Evolutionary conservation across 139 green algal species (phyloP).

Genomic region (Ulvella scutata): DNA sequence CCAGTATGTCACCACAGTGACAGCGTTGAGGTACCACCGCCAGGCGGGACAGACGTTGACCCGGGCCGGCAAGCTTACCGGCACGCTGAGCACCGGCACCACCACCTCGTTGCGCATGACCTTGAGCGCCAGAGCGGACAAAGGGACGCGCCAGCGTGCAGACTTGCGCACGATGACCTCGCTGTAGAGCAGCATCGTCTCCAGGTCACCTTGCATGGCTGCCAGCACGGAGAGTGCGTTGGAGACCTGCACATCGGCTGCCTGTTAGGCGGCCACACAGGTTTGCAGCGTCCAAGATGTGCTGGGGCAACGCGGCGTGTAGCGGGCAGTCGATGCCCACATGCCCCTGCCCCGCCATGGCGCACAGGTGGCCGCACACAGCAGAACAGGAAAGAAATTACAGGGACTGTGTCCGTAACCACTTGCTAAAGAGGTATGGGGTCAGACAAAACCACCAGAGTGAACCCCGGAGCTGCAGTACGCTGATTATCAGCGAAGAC

Average conservation of each 20-base stretch:
- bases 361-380: too few relatives aligned
- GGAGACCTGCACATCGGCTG: neutral
- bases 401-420: too few relatives aligned
- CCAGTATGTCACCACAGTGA: neutral
- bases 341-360: too few relatives aligned
- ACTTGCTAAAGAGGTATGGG: too few relatives aligned
- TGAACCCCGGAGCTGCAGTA: too few relatives aligned
- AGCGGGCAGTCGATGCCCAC: too few relatives aligned
- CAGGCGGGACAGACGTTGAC: neutral
- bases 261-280: too few relatives aligned
- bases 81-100: neutral
- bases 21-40: neutral
- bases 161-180: neutral
- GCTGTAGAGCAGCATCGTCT: neutral
- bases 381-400: too few relatives aligned
- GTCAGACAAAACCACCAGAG: too few relatives aligned
- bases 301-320: too few relatives aligned
- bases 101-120: constrained; percentile 4
- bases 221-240: neutral
- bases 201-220: neutral
- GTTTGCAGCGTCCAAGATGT: too few relatives aligned
- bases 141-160: neutral
- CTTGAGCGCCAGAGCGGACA: neutral
- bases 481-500: too few relatives aligned
- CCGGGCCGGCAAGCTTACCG: neutral